Conservation (phyloP, 2,329 filamentous ascomycete genomes). For the Fusarium globosum region DNA sequence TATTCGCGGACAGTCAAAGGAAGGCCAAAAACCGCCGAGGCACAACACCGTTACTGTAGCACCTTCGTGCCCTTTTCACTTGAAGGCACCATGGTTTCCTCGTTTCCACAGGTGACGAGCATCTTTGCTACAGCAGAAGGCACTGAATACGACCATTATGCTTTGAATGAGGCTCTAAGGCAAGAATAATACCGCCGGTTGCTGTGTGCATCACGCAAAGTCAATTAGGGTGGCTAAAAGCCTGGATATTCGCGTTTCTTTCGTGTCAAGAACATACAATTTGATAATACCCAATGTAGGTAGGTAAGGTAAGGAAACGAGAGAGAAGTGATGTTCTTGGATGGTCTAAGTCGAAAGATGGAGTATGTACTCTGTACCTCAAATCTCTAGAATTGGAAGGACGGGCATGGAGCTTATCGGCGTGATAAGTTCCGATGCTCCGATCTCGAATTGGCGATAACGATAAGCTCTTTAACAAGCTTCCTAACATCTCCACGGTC, state of each 20-base stretch:
- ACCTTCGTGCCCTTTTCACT: background rate
- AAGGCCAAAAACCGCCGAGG: background rate
- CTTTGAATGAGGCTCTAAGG: background rate
- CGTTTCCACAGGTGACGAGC: background rate
- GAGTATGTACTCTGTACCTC: background rate
- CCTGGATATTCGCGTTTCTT: too few species aligned
- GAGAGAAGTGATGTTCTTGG: background rate
- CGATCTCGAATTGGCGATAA: conserved; percentile 29
- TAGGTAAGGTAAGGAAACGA: background rate
- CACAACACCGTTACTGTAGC: background rate
- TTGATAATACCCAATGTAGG: background rate
- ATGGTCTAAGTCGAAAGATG: background rate
- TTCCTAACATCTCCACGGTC: background rate
- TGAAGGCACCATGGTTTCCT: background rate
- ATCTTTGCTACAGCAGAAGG: conserved; percentile 5
- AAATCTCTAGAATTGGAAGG: background rate
- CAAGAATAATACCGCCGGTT: background rate
- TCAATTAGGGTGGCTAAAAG: too few species aligned
- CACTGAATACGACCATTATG: background rate
- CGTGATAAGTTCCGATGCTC: conserved; percentile 25
- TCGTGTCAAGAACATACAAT: background rate
- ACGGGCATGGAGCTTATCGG: conserved; percentile 9
- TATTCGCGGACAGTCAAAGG: background rate
- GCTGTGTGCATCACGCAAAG: background rate
- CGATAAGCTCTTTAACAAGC: conserved; percentile 32